Percentiles rank a stretch among this genome's conserved stretches.
These are phyloP conservation scores for Ustilago xerochloae DNA, from an alignment of 1,284 basidiomycete genomes.

Conservation along the genomic window DNA sequence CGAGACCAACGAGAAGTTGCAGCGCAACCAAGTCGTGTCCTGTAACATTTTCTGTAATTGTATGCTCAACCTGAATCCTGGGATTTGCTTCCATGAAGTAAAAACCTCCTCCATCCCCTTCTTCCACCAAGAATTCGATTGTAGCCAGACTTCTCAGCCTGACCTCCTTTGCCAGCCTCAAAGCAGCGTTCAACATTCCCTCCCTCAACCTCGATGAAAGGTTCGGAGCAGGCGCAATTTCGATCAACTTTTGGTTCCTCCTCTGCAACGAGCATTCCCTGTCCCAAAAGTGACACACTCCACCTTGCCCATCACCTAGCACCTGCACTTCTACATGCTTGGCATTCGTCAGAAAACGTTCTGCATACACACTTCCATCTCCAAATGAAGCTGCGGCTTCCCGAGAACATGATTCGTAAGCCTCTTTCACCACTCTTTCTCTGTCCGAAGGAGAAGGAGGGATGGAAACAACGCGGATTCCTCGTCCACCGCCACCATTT, in stretches of 20 bases:
- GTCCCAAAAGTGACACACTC: conserved; percentile 41
- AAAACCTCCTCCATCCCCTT: conserved; percentile 3
- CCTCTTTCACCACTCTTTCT: conserved; percentile 1
- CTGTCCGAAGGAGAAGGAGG: background rate
- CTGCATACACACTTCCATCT: conserved; percentile 38
- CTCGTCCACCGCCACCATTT: conserved; percentile 45
- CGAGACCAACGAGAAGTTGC: conserved; percentile 34
- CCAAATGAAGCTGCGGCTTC: conserved; percentile 35
- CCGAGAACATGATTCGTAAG: conserved; percentile 33
- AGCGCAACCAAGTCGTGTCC: conserved; percentile 31
- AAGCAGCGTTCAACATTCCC: conserved; percentile 15
- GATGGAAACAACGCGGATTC: conserved; percentile 34
- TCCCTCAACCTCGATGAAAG: conserved; percentile 1
- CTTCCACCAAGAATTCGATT: conserved; percentile 45
- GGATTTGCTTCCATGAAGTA: conserved; percentile 56
- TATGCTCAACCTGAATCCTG: conserved; percentile 53
- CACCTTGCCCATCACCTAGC: conserved; percentile 37
- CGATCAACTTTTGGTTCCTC: conserved; percentile 49
- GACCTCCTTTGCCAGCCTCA: conserved; percentile 11
- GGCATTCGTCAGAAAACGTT: conserved; percentile 35
- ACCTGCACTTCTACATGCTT: conserved; percentile 51
- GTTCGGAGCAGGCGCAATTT: conserved; percentile 37
- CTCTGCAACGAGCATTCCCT: conserved; percentile 48
- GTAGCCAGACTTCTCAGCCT: conserved; percentile 33
- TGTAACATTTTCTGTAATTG: conserved; percentile 42